Evolutionary conservation across 768 basidiomycete species (phyloP).

Genomic region (Rhizopogon rudus): DNA sequence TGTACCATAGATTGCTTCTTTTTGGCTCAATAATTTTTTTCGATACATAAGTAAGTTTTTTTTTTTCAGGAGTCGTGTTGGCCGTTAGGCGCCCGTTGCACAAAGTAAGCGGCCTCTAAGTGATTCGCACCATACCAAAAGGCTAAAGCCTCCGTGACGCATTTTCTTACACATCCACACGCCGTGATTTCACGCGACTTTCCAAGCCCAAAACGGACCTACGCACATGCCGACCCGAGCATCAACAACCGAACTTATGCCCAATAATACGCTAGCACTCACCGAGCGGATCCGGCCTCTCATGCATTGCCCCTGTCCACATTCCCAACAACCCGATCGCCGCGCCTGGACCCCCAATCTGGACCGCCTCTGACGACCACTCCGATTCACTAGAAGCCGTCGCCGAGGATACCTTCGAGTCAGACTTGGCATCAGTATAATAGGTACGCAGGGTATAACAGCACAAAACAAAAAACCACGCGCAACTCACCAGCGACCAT

Average conservation of each 20-base stretch:
- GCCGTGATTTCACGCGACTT: constrained; percentile 24
- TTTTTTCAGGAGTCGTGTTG: no score
- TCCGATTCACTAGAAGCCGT: constrained; percentile 30
- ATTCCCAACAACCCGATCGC: constrained; percentile 47
- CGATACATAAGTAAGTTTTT: no score
- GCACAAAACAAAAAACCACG: neutral
- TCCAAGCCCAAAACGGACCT: constrained; percentile 44
- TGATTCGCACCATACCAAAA: no score
- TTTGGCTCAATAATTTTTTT: no score
- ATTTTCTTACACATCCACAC: neutral
- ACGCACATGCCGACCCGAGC: neutral
- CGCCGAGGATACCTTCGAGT: constrained; percentile 26
- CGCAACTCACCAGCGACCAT: constrained; percentile 42
- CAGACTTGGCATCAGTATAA: constrained; percentile 12
- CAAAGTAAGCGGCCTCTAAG: no score
- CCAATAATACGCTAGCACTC: constrained; percentile 5
- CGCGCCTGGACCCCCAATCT: constrained; percentile 52
- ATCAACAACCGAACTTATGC: neutral
- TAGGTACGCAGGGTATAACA: neutral
- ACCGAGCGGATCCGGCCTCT: constrained; percentile 39
- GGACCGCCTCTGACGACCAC: constrained; percentile 54
- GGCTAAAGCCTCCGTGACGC: no score
- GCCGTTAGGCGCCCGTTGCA: no score
- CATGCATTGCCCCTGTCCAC: constrained; percentile 52
- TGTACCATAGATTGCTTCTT: no score